Conservation (phyloP, 495 filamentous ascomycete species). For the Neurospora sublineolata region DNA sequence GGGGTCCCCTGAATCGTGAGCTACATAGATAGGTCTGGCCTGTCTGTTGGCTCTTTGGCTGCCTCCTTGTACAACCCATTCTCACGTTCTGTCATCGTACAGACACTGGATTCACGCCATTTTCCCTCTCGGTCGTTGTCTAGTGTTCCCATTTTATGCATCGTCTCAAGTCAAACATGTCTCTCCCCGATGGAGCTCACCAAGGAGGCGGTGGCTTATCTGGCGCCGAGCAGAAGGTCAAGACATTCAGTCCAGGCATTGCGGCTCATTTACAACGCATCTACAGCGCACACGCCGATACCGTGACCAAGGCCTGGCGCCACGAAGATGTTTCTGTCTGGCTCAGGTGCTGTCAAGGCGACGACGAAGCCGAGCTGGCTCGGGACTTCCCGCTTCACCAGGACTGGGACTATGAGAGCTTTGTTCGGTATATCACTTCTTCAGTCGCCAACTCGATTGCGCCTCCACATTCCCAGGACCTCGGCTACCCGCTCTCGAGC, state of each 20-base stretch:
- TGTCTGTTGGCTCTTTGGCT: neutral
- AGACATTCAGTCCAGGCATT: constrained; percentile 18
- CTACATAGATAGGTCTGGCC: neutral
- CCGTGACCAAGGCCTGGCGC: constrained; percentile 19
- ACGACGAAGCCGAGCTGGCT: constrained; percentile 18
- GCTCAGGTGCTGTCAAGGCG: constrained; percentile 25
- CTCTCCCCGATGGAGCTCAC: constrained; percentile 16
- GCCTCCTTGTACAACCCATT: neutral
- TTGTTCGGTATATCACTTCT: constrained; percentile 52
- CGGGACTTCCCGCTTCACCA: constrained; percentile 9
- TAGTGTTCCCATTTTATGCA: neutral
- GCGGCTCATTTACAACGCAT: constrained; percentile 28
- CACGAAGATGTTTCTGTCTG: constrained; percentile 27
- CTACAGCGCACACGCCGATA: constrained; percentile 23
- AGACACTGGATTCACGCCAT: neutral
- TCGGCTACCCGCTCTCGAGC: constrained; percentile 59
- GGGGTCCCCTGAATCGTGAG: neutral
- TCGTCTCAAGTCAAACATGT: constrained; percentile 2
- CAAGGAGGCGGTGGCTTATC: constrained; percentile 28
- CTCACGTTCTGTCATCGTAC: neutral
- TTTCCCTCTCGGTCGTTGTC: neutral
- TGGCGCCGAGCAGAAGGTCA: constrained; percentile 16
- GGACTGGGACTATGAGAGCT: constrained; percentile 36
- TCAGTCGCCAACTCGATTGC: constrained; percentile 35
- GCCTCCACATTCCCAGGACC: constrained; percentile 33